Percentiles rank a stretch among this genome's conserved stretches.
These are phyloP conservation scores for Tolypocladium tropicale DNA, from an alignment of 2,329 filamentous ascomycete genomes.

Conservation along the genomic window DNA sequence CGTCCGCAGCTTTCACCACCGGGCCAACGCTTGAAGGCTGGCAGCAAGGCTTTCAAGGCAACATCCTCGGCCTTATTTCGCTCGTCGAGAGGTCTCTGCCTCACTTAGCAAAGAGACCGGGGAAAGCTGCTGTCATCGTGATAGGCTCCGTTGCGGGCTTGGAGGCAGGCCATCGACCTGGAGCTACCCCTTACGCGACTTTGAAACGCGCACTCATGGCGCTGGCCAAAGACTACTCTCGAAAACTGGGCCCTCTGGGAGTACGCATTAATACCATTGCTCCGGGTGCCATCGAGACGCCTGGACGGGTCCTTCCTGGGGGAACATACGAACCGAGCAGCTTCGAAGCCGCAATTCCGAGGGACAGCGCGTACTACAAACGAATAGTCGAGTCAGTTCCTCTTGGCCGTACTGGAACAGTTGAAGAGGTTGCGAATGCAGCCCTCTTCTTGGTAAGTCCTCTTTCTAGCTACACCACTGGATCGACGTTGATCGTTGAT, in stretches of 20 bases:
- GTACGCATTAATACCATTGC: neutral
- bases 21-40: neutral
- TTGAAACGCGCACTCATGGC: neutral
- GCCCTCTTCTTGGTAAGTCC: neutral
- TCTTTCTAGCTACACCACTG: neutral
- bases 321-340: neutral
- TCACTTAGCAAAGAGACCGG: neutral
- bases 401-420: neutral
- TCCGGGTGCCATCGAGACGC: neutral
- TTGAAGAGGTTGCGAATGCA: neutral
- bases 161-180: neutral
- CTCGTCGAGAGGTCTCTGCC: neutral
- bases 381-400: neutral
- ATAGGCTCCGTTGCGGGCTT: neutral
- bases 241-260: neutral
- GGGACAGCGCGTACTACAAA: neutral
- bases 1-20: neutral
- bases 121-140: neutral
- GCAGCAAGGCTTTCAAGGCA: neutral
- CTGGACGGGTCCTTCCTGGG: neutral
- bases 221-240: neutral
- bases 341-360: neutral
- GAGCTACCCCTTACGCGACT: neutral
- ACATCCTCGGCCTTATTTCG: neutral
- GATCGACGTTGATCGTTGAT: neutral